Base-by-base conservation (phyloP, 116 monocot genomes). In the Zostera marina region DNA sequence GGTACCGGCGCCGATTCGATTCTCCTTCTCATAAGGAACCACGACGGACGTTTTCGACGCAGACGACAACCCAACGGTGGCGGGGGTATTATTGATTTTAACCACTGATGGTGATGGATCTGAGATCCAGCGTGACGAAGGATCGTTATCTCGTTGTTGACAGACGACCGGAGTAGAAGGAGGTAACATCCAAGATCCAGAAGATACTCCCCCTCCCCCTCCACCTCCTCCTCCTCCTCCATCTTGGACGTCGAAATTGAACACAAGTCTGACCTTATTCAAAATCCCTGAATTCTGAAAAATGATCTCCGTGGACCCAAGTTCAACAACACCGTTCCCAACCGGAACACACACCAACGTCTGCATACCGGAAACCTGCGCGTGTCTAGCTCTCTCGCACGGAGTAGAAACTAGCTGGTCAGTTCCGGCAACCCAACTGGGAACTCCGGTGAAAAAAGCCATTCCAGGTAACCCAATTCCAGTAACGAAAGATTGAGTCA, bases 301-400 rank as follows among this genome's bases (percentile, higher is more conserved):
- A 52, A 90, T 69, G 5, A 77, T 1, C 22, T 72, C 73, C 13
- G 76, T 77, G 8, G 90, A 84, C 19, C 84, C 90, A 26, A 90
- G 72, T 69, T 90, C 90, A 13, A 90, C 61, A 12, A 90, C 81
- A 11, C 79, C 85, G 53, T 23, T 61, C 24, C 64, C 67, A 7
- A 85, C 63, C 2, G 76, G 81, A 22, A 79, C 72, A 49, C 76
- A 85, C 9, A 78, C 79, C 69, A 91, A 56, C 11, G 79, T 85
- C 68, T 67, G 85, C 58, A 85, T 56, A 42, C 91, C 91, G 11
- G 75, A 72, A 44, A 19, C 25, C 20, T 59, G 52, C 14, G 79
- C 85, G 71, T 91, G 78, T 26, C 68, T 20, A 8, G 68, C 77
- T 0, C 91, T 68, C 13, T 82, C 79, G 68, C 81, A 91, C 32